Evolutionary conservation across 2,329 filamentous ascomycete genomes (phyloP).

Genomic region (Trichoderma harzianum): DNA sequence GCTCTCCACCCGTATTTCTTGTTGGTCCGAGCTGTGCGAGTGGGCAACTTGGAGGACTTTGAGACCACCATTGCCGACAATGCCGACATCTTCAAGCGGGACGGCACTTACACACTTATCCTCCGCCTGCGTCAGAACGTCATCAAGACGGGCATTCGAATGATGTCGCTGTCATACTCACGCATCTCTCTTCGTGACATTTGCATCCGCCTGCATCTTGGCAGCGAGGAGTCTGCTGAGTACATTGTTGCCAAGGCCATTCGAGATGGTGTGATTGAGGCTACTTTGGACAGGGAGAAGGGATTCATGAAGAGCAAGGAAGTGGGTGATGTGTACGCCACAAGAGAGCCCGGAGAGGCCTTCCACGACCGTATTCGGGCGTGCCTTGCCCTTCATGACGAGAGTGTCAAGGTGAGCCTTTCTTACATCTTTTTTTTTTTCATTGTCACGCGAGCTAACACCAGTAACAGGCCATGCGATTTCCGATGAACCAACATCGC

Average conservation of each 20-base stretch:
- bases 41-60: conserved; percentile 94
- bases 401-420: conserved; percentile 84
- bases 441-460: background rate
- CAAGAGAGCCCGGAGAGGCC: conserved; percentile 89
- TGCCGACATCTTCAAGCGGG: conserved; percentile 80
- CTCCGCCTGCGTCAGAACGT: conserved; percentile 95
- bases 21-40: conserved; percentile 89
- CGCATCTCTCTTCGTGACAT: conserved; percentile 96
- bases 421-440: background rate
- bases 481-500: conserved; percentile 98
- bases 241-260: conserved; percentile 99
- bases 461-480: conserved; percentile 80
- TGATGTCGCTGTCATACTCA: conserved; percentile 98
- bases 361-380: conserved; percentile 97
- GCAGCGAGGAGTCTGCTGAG: conserved; percentile 95
- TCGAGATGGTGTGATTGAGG: conserved; percentile 94
- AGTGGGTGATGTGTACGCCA: conserved; percentile 92
- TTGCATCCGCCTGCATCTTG: conserved; percentile 88
- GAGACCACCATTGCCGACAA: conserved; percentile 80
- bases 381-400: conserved; percentile 87
- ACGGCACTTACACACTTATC: conserved; percentile 93
- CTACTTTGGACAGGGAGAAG: conserved; percentile 85
- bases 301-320: conserved; percentile 99
- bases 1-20: conserved; percentile 90
- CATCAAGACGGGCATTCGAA: conserved; percentile 98